These are phyloP conservation scores for Xanthoparmelia taractica DNA, from an alignment of 495 filamentous ascomycete genomes.

Conservation along the genomic window DNA sequence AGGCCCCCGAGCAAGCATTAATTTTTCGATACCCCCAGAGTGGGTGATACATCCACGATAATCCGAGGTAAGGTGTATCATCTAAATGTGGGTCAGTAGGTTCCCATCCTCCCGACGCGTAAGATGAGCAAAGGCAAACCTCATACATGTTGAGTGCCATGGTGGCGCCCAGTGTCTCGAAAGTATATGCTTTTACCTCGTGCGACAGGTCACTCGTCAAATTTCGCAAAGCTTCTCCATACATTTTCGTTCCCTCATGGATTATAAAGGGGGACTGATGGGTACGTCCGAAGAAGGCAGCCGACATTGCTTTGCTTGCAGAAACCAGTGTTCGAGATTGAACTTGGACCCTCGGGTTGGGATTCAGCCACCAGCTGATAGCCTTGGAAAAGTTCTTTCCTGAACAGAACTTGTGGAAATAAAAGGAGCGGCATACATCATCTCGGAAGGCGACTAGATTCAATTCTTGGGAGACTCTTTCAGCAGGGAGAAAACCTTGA, in stretches of 20 bases:
- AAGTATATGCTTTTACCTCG: background rate
- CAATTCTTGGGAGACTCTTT: slow-evolving; percentile 1
- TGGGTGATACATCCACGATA: slow-evolving; percentile 2
- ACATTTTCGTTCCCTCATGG: background rate
- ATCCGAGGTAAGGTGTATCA: background rate
- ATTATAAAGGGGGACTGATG: slow-evolving; percentile 7
- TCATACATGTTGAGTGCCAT: slow-evolving; percentile 20
- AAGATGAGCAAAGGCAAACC: slow-evolving; percentile 4
- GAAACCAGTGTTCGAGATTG: slow-evolving; percentile 15
- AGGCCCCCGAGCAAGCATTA: slow-evolving; percentile 12
- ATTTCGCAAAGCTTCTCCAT: slow-evolving; percentile 7
- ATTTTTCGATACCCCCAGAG: slow-evolving; percentile 2
- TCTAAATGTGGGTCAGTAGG: slow-evolving; percentile 1
- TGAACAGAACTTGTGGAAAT: slow-evolving; percentile 6
- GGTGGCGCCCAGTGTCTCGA: slow-evolving; percentile 14
- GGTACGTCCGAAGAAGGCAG: slow-evolving; percentile 11
- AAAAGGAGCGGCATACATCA: slow-evolving; percentile 15
- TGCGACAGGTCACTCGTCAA: slow-evolving; percentile 2
- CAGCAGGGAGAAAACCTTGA: slow-evolving; percentile 7
- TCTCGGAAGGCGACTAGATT: slow-evolving; percentile 14
- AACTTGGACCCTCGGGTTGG: slow-evolving; percentile 6
- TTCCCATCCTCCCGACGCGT: background rate
- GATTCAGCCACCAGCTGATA: slow-evolving; percentile 12
- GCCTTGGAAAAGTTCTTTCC: slow-evolving; percentile 3
- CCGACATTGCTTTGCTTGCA: slow-evolving; percentile 14